A percentile compares a stretch with the other conserved stretches of the same genome.
Conservation (phyloP, 345 rosid species). For the thale cress (Arabidopsis thaliana) region DNA sequence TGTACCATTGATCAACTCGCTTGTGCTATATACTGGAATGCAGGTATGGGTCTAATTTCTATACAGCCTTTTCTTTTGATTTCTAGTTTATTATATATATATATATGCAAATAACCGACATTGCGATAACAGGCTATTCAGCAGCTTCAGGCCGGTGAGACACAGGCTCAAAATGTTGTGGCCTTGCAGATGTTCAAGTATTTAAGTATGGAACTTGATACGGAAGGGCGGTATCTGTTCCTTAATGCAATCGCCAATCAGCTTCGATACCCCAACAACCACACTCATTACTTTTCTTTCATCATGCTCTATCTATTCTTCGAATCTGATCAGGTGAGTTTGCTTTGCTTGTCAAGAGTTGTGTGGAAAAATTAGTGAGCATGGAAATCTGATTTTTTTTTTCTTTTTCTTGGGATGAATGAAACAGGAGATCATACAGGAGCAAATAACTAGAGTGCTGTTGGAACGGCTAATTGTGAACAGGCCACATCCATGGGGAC, state of each 20-base stretch:
- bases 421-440: constrained; percentile 89
- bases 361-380: background rate
- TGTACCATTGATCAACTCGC: constrained; percentile 90
- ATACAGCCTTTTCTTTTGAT: background rate
- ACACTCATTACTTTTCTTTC: constrained; percentile 96
- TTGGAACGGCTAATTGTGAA: constrained; percentile 94
- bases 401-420: background rate
- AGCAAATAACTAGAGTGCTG: constrained; percentile 95
- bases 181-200: constrained; percentile 89
- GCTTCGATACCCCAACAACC: constrained; percentile 97
- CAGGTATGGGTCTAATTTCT: constrained; percentile 59
- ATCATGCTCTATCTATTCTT: constrained; percentile 82
- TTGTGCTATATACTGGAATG: constrained; percentile 97
- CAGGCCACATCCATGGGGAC: constrained; percentile 99
- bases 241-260: constrained; percentile 95
- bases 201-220: constrained; percentile 79
- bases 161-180: constrained; percentile 76
- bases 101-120: background rate
- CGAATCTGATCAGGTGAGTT: constrained; percentile 79
- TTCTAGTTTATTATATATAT: background rate
- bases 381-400: background rate
- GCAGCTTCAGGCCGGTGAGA: constrained; percentile 72
- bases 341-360: background rate
- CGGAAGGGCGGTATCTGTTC: constrained; percentile 97
- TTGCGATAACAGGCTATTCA: constrained; percentile 50